Evolutionary conservation across 2,329 filamentous ascomycete genomes (phyloP).

Genomic region (Drechslerella dactyloides): DNA sequence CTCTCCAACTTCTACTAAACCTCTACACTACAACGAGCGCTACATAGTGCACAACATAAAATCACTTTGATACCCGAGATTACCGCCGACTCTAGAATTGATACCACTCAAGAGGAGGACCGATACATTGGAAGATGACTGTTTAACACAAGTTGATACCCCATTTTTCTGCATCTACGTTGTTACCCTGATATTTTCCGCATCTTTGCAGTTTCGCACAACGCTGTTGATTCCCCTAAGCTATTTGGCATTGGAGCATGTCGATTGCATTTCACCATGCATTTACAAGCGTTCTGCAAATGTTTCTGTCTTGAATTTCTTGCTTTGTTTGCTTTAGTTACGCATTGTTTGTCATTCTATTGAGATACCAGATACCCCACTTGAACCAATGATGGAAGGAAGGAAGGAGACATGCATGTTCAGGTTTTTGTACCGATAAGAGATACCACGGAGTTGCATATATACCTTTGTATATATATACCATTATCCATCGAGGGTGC

Average conservation of each 20-base stretch:
- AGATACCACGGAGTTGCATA: constrained; percentile 39
- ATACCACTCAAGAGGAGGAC: constrained; percentile 23
- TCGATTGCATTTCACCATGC: constrained; percentile 15
- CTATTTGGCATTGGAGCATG: constrained; percentile 21
- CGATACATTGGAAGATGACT: constrained; percentile 19
- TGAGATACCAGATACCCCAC: constrained; percentile 32
- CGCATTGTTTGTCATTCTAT: background rate
- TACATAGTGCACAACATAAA: no score
- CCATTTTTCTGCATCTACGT: no score
- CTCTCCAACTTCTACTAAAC: no score
- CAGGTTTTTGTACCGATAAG: constrained; percentile 15
- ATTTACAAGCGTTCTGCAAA: constrained; percentile 19
- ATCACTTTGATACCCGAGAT: no score
- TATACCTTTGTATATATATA: constrained; percentile 11
- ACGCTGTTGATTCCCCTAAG: constrained; percentile 5
- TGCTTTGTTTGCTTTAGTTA: constrained; percentile 6
- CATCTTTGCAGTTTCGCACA: constrained; percentile 8
- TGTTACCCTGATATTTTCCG: no score
- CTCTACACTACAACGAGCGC: no score
- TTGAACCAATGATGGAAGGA: background rate
- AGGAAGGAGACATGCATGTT: constrained; percentile 9
- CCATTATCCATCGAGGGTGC: constrained; percentile 8
- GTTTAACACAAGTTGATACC: no score
- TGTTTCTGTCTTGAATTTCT: constrained; percentile 9
- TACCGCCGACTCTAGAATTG: background rate